A percentile compares a stretch with the other conserved stretches of the same genome.
These are phyloP conservation scores for Cinchona pubescens DNA, from an alignment of 257 asterid species.

Conservation along the genomic window DNA sequence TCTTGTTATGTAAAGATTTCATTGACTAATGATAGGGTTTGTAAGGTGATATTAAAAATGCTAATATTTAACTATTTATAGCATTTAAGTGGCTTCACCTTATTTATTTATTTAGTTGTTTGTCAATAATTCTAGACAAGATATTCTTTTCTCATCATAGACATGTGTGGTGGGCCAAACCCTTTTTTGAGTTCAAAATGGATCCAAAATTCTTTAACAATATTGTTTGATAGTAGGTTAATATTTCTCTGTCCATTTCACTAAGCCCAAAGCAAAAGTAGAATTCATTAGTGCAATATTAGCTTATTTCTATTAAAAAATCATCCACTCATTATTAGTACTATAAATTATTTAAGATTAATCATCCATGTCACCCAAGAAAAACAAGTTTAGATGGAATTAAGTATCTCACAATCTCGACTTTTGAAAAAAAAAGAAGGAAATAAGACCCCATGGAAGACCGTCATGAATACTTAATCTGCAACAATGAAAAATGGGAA, in stretches of 20 bases:
- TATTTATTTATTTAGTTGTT: background rate
- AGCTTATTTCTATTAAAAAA: background rate
- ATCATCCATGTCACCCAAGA: no score
- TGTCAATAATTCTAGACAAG: slow-evolving; percentile 1
- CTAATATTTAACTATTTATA: no score
- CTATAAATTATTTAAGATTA: no score
- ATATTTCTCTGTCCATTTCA: background rate
- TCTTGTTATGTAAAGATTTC: no score
- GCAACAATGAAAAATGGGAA: background rate
- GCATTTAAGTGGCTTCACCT: no score
- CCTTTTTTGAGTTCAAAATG: background rate
- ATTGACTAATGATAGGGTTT: no score
- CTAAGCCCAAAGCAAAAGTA: background rate
- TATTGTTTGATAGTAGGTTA: background rate
- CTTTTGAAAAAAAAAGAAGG: no score
- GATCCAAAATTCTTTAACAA: background rate
- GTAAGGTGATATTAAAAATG: no score
- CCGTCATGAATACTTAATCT: background rate
- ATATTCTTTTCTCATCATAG: background rate
- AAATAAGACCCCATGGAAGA: slow-evolving; percentile 18
- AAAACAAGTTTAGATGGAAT: no score
- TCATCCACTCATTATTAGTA: background rate
- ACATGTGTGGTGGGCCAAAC: slow-evolving; percentile 9
- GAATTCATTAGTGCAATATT: no score
- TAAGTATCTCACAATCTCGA: no score